A percentile compares a stretch with the other conserved stretches of the same genome.
These are phyloP conservation scores for Penicillium sp. DNA, from an alignment of 2,329 filamentous ascomycete genomes.

Conservation along the genomic window DNA sequence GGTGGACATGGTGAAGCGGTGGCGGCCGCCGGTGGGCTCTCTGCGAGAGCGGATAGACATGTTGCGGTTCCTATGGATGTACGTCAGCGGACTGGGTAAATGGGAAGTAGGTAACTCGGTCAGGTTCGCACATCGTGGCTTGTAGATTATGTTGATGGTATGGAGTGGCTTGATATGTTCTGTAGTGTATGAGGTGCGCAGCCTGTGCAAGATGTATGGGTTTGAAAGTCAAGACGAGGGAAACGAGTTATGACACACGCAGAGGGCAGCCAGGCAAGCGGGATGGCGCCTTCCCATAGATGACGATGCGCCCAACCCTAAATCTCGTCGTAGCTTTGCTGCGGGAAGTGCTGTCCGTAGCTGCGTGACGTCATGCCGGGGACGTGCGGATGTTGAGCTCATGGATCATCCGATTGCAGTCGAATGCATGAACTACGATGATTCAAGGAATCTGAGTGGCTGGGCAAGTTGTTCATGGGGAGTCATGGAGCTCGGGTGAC, in stretches of 20 bases:
- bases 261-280: not conserved
- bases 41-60: conserved; percentile 43
- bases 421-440: conserved; percentile 10
- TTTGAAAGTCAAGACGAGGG: not conserved
- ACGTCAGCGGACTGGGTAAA: not conserved
- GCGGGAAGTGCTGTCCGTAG: conserved; percentile 22
- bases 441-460: conserved; percentile 3
- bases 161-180: not conserved
- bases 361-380: conserved; percentile 37
- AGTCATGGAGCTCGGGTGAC: not conserved
- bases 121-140: conserved; percentile 17
- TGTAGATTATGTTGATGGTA: conserved; percentile 3
- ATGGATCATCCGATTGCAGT: conserved; percentile 25
- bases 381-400: conserved; percentile 30
- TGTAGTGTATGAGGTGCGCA: not conserved
- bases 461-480: not conserved
- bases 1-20: conserved; percentile 82
- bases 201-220: not conserved
- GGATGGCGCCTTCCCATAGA: conserved; percentile 17
- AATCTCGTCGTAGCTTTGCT: conserved; percentile 5
- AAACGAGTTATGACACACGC: not conserved
- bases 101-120: not conserved
- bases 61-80: conserved; percentile 43
- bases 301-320: conserved; percentile 24
- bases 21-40: conserved; percentile 37